Evolutionary conservation across 148 eudicot genomes (phyloP), one percentile per base, ranked within the genome.

Genomic region (Bassia scoparia): DNA sequence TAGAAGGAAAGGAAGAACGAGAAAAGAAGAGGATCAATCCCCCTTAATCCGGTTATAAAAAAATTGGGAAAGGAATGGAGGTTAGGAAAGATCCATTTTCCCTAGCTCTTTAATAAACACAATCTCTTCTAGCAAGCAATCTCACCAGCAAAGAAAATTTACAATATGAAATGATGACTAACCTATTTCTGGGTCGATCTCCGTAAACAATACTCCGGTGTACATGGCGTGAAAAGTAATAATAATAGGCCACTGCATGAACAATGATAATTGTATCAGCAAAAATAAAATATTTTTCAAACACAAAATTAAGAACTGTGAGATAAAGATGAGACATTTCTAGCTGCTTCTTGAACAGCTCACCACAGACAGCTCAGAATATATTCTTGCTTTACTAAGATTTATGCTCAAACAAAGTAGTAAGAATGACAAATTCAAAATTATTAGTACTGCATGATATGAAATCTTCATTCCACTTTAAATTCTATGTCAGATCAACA

Each of bases 181-280:
- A 90, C 99, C 97, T 85, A 74, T 95, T 95, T 83, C 99, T 85
- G 20, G 99, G 99, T 80, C 86, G 92, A 83, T 87, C 92, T 82
- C 99, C 97, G 72, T 95, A 95, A 50, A 92, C 84, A 65, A 95
- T 61, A 79, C 92, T 86, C 63, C 99, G 83, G 0, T 80, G 89
- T 60, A 95, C 96, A 60, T 87, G 88, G 78, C 81, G 81, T 56
- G 99, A 91, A 75, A 87, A 88, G 84, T 77, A 88, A 81, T 95
- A 95, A 73, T 83, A 68, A 63, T 82, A 95, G 34, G 78, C 88
- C 85, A 95, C 97, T 95, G 96, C 80, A 73, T 9, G 35, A 70
- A 41, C 18, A 41, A 2, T 55, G 12, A 63, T 55, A 23, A 49
- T 72, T 78, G 7, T 35, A 49, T 50, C 38, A 16, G 29, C 11